A percentile compares a stretch with the other conserved stretches of the same genome.
phyloP scores from a whole-genome alignment of 495 filamentous ascomycete species.

The Lasiosphaeriaceae sp. region DNA sequence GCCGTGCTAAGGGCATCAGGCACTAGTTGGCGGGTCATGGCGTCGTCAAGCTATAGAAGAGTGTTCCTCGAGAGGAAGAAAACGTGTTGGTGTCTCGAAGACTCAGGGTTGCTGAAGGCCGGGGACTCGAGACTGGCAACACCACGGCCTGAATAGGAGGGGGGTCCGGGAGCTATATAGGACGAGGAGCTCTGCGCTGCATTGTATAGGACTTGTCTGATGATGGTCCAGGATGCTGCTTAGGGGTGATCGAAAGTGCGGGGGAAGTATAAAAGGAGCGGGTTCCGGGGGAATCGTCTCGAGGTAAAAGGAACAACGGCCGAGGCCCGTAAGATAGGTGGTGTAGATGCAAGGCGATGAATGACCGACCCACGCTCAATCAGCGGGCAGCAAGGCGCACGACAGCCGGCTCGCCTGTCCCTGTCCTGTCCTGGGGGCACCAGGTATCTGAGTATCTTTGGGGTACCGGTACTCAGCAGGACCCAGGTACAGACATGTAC shows the following conservation, averaged over 20 bases:
- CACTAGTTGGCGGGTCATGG: background rate
- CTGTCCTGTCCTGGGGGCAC: background rate
- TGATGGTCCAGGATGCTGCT: background rate
- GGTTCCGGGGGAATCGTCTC: slow-evolving; percentile 11
- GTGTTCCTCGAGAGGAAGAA: slow-evolving; percentile 4
- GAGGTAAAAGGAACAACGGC: slow-evolving; percentile 7
- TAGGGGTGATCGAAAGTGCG: slow-evolving; percentile 13
- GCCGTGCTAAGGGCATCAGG: slow-evolving; percentile 33
- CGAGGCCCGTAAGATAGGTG: background rate
- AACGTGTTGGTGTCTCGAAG: slow-evolving; percentile 6
- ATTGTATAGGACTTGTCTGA: slow-evolving; percentile 22
- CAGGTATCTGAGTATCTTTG: slow-evolving; percentile 16
- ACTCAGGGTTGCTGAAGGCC: slow-evolving; percentile 15
- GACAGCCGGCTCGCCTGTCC: slow-evolving; percentile 13
- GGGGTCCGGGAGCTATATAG: slow-evolving; percentile 18
- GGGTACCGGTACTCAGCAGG: slow-evolving; percentile 32
- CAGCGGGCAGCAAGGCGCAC: slow-evolving; percentile 28
- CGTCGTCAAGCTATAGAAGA: slow-evolving; percentile 2
- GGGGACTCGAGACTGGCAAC: background rate
- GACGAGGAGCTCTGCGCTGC: slow-evolving; percentile 19
- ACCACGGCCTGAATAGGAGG: slow-evolving; percentile 10
- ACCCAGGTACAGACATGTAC: slow-evolving; percentile 31
- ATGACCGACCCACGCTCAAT: slow-evolving; percentile 26
- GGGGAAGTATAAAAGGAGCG: slow-evolving; percentile 19
- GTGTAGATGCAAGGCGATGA: slow-evolving; percentile 24